phyloP scores from a whole-genome alignment of 2,329 filamentous ascomycete species.

The Ophiostoma perfectum region DNA sequence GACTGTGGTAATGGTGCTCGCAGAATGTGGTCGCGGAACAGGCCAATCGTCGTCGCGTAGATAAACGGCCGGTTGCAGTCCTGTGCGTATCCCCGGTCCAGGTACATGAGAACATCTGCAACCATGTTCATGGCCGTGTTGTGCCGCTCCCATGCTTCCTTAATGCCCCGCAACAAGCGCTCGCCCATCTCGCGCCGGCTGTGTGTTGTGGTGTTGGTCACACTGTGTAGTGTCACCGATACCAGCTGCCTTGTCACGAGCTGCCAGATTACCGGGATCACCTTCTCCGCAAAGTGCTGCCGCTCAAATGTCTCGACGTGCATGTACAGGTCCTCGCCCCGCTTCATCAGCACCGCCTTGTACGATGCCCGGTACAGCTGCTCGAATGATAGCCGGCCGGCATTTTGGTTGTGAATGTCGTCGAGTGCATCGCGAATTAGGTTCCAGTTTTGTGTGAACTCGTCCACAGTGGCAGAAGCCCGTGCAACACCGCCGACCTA shows the following conservation, averaged over 20 bases:
- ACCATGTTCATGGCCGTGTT: constrained; percentile 88
- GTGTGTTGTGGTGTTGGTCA: constrained; percentile 58
- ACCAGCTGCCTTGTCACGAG: constrained; percentile 66
- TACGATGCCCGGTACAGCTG: constrained; percentile 91
- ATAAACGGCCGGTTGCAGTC: constrained; percentile 70
- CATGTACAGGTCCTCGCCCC: constrained; percentile 75
- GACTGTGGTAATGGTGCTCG: constrained; percentile 40
- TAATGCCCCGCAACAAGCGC: constrained; percentile 70
- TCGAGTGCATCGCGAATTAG: constrained; percentile 69
- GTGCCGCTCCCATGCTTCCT: constrained; percentile 80
- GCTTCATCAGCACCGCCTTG: constrained; percentile 85
- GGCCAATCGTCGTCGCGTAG: constrained; percentile 74
- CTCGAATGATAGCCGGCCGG: constrained; percentile 86
- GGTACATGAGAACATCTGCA: constrained; percentile 75
- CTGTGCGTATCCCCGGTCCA: constrained; percentile 77
- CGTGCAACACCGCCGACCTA: constrained; percentile 10
- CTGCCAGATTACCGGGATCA: constrained; percentile 63
- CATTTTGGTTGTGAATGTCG: constrained; percentile 90
- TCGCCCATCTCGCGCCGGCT: constrained; percentile 78
- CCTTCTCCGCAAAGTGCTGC: constrained; percentile 69
- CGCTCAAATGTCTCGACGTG: constrained; percentile 75
- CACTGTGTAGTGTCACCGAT: constrained; percentile 53
- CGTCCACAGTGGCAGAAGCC: constrained; percentile 39
- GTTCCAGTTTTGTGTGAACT: constrained; percentile 83
- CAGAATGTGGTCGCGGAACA: constrained; percentile 84